Evolutionary conservation across 1,139 yeast genomes (phyloP).

Genomic region (Candida buenavistaensis): DNA sequence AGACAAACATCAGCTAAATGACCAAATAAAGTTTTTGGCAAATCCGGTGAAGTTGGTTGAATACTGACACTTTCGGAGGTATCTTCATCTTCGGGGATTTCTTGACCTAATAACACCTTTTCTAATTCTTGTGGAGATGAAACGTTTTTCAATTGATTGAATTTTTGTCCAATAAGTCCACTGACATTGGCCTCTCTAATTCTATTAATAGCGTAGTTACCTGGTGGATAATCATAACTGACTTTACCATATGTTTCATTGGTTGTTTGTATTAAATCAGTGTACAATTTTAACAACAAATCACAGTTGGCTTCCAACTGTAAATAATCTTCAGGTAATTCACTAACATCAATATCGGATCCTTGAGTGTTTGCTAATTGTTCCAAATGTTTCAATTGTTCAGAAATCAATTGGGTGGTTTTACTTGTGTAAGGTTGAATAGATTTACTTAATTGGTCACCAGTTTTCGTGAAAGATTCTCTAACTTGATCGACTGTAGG

Average conservation of each 20-base stretch:
- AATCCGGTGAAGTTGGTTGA: slow-evolving; percentile 33
- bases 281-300: slow-evolving; percentile 57
- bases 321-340: slow-evolving; percentile 71
- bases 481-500: slow-evolving; percentile 39
- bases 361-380: slow-evolving; percentile 32
- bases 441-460: slow-evolving; percentile 41
- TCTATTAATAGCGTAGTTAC: slow-evolving; percentile 46
- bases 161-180: slow-evolving; percentile 52
- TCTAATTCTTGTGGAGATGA: slow-evolving; percentile 66
- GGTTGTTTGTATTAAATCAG: slow-evolving; percentile 58
- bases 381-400: slow-evolving; percentile 46
- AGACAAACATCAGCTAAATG: slow-evolving; percentile 39
- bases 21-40: slow-evolving; percentile 48
- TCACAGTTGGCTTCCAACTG: slow-evolving; percentile 68
- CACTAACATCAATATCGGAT: slow-evolving; percentile 48
- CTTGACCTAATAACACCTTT: slow-evolving; percentile 40
- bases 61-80: slow-evolving; percentile 22
- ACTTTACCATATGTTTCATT: slow-evolving; percentile 61
- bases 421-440: slow-evolving; percentile 46
- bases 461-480: slow-evolving; percentile 40
- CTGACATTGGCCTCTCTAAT: slow-evolving; percentile 64
- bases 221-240: slow-evolving; percentile 76
- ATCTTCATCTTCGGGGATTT: slow-evolving; percentile 14
- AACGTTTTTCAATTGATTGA: slow-evolving; percentile 59
- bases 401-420: slow-evolving; percentile 37